Percentiles rank a stretch among this genome's conserved stretches.
These are phyloP conservation scores for Suillus luteus DNA, from an alignment of 768 basidiomycete genomes.

Conservation along the genomic window DNA sequence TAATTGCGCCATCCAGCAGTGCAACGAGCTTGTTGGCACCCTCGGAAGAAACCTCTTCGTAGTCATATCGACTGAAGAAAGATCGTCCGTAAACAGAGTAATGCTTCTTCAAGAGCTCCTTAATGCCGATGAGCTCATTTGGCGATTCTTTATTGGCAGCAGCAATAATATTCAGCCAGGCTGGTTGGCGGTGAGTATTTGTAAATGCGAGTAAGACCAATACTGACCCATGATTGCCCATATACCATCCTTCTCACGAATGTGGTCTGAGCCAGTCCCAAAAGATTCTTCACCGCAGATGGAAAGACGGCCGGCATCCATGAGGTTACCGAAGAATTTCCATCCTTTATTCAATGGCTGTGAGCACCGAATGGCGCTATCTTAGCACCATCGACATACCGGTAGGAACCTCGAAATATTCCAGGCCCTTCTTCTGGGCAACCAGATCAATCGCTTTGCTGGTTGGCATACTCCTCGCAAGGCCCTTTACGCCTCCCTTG, in stretches of 20 bases:
- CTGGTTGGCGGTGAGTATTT: constrained; percentile 40
- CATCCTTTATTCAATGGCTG: constrained; percentile 58
- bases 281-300: constrained; percentile 99
- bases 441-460: constrained; percentile 96
- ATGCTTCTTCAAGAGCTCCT: constrained; percentile 84
- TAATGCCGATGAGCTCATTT: constrained; percentile 82
- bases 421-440: constrained; percentile 89
- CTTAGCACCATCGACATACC: constrained; percentile 46
- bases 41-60: constrained; percentile 94
- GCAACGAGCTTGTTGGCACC: constrained; percentile 87
- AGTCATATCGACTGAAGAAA: constrained; percentile 99
- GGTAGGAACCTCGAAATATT: constrained; percentile 96
- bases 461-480: constrained; percentile 97
- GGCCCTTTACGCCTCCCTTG: constrained; percentile 89
- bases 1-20: constrained; percentile 71
- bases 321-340: constrained; percentile 99
- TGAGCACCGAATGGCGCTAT: constrained; percentile 8
- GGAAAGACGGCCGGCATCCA: constrained; percentile 97
- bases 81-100: constrained; percentile 93
- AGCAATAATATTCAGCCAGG: constrained; percentile 96
- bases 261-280: constrained; percentile 99
- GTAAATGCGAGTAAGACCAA: constrained; percentile 8
- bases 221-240: constrained; percentile 93
- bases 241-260: constrained; percentile 98
- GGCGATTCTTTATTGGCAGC: constrained; percentile 80